Percentiles rank a stretch among this genome's conserved stretches.
phyloP scores from a whole-genome alignment of 2,329 filamentous ascomycete genomes.

The Epichloe brachyelytri region DNA sequence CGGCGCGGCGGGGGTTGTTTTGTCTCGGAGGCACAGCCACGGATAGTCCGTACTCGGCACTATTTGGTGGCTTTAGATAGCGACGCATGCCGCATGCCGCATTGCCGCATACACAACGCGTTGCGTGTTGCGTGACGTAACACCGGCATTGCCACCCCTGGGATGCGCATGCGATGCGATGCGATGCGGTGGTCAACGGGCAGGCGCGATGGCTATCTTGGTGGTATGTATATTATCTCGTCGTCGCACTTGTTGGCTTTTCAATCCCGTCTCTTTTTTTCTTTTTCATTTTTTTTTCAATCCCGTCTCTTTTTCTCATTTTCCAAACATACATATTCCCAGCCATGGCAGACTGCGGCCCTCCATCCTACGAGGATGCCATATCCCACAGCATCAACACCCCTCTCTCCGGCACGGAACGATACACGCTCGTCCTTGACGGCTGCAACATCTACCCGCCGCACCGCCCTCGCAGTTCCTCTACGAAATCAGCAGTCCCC shows the following conservation, averaged over 20 bases:
- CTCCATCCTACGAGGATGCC: slow-evolving; percentile 3
- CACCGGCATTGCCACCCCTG: not conserved
- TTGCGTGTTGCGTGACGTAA: not conserved
- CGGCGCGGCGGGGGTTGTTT: no score
- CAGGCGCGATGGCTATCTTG: not conserved
- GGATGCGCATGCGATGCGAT: not conserved
- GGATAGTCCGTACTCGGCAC: no score
- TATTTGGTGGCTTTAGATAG: not conserved
- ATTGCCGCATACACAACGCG: not conserved
- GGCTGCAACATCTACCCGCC: slow-evolving; percentile 10
- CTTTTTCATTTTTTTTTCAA: no score
- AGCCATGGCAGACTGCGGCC: not conserved
- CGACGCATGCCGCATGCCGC: no score
- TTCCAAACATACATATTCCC: not conserved
- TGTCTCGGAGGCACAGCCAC: no score
- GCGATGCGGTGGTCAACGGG: not conserved
- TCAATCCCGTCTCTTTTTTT: no score
- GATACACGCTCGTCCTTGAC: slow-evolving; percentile 11
- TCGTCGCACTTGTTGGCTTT: not conserved
- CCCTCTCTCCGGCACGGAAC: not conserved
- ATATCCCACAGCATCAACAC: slow-evolving; percentile 1
- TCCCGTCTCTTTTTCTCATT: no score
- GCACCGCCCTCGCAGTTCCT: slow-evolving; percentile 10
- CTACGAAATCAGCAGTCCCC: slow-evolving; percentile 15
- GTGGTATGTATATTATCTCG: not conserved